These are phyloP conservation scores for Daldinia loculata DNA, from an alignment of 495 filamentous ascomycete species.

Conservation along the genomic window DNA sequence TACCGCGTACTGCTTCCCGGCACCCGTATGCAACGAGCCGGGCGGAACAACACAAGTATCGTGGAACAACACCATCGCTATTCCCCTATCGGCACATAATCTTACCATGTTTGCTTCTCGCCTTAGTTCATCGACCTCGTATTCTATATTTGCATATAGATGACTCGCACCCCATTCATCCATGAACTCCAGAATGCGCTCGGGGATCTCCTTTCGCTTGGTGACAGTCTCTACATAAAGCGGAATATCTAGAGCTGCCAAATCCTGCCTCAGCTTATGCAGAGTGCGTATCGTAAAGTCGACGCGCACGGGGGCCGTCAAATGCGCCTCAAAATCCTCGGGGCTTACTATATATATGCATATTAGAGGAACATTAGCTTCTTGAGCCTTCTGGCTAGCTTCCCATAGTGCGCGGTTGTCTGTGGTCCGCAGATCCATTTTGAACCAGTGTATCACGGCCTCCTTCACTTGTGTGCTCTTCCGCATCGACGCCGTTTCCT, in stretches of 20 bases:
- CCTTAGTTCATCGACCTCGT: constrained; percentile 80
- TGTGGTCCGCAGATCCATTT: constrained; percentile 74
- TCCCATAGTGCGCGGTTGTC: constrained; percentile 79
- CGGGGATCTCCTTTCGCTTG: constrained; percentile 68
- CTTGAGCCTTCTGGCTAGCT: constrained; percentile 72
- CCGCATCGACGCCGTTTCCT: constrained; percentile 59
- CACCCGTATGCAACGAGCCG: constrained; percentile 67
- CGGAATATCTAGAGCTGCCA: constrained; percentile 78
- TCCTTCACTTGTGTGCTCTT: constrained; percentile 58
- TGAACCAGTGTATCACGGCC: constrained; percentile 92
- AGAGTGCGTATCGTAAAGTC: constrained; percentile 82
- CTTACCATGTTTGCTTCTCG: constrained; percentile 74
- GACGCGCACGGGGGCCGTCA: constrained; percentile 74
- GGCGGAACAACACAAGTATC: constrained; percentile 87
- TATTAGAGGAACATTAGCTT: constrained; percentile 72
- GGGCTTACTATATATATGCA: constrained; percentile 83
- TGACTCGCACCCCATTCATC: constrained; percentile 79
- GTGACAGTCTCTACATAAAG: constrained; percentile 77
- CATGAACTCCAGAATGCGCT: constrained; percentile 72
- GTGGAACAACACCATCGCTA: constrained; percentile 71
- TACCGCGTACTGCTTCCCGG: constrained; percentile 82
- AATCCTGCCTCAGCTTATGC: constrained; percentile 68
- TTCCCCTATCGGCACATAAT: constrained; percentile 64
- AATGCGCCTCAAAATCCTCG: constrained; percentile 85
- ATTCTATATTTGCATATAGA: constrained; percentile 76